Conservation (phyloP, 495 filamentous ascomycete species). For the Neurospora africana region DNA sequence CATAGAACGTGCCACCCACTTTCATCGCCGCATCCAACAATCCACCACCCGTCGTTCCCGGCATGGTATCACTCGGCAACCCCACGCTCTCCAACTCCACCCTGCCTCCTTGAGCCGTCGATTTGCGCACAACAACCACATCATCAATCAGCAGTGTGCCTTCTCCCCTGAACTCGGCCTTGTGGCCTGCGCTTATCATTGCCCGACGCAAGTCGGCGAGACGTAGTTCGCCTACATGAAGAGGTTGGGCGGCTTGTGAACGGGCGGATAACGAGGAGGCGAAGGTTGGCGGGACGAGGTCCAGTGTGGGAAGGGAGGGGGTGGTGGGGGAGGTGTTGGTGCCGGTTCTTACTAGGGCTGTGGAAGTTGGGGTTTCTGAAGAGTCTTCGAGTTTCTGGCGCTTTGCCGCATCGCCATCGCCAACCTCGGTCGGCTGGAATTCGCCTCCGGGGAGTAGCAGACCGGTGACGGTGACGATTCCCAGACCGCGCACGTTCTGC, state of each 20-base stretch:
- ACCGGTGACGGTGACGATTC: conserved; percentile 79
- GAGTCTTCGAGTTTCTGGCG: conserved; percentile 18
- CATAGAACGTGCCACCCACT: conserved; percentile 19
- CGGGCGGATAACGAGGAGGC: conserved; percentile 65
- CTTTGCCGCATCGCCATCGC: not conserved
- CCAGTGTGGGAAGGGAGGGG: conserved; percentile 50
- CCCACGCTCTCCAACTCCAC: conserved; percentile 83
- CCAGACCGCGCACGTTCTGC: conserved; percentile 84
- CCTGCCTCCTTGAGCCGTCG: conserved; percentile 52
- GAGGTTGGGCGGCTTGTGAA: conserved; percentile 62
- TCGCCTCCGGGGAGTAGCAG: conserved; percentile 35
- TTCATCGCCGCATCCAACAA: not conserved
- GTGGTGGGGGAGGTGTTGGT: not conserved
- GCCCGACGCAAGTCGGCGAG: conserved; percentile 79
- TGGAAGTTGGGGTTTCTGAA: not conserved
- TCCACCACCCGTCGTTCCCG: not conserved
- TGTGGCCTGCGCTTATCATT: conserved; percentile 73
- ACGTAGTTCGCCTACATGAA: conserved; percentile 89
- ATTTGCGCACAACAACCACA: conserved; percentile 79
- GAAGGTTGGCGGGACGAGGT: conserved; percentile 66
- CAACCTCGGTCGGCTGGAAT: conserved; percentile 44
- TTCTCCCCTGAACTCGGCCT: conserved; percentile 86
- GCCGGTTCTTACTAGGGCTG: not conserved
- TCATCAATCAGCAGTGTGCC: conserved; percentile 85
- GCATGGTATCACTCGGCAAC: conserved; percentile 17